phyloP scores from a whole-genome alignment of 2,329 filamentous ascomycete species.

The Byssochlamys sp. region DNA sequence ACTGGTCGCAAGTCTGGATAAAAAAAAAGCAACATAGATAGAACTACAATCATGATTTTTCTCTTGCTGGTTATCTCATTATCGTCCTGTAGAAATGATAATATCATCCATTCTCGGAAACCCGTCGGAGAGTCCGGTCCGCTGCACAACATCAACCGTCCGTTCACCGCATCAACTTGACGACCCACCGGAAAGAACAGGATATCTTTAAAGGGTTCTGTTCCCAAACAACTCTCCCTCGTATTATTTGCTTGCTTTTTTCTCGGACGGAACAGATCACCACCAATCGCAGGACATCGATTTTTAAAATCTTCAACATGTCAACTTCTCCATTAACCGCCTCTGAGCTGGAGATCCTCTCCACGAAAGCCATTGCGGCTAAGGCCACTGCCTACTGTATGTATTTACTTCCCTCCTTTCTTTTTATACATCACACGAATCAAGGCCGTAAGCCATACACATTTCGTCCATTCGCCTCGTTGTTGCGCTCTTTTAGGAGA shows the following conservation, averaged over 20 bases:
- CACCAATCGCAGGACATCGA: neutral
- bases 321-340: slow-evolving; percentile 40
- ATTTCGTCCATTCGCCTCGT: neutral
- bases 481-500: neutral
- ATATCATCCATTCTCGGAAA: neutral
- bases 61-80: neutral
- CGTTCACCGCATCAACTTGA: neutral
- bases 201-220: neutral
- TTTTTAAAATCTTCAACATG: slow-evolving; percentile 9
- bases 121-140: neutral
- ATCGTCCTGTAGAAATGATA: neutral
- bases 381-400: slow-evolving; percentile 73
- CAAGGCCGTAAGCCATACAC: neutral
- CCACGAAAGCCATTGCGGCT: slow-evolving; percentile 55
- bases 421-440: neutral
- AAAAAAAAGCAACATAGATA: neutral
- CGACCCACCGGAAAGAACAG: neutral
- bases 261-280: neutral
- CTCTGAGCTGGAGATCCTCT: slow-evolving; percentile 57
- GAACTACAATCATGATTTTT: neutral
- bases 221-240: neutral
- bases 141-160: neutral
- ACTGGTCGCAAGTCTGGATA: neutral
- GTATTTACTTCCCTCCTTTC: slow-evolving; percentile 13
- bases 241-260: slow-evolving; percentile 1